phyloP scores from a whole-genome alignment of 306 rosid species.

The Vachellia collinsii region DNA sequence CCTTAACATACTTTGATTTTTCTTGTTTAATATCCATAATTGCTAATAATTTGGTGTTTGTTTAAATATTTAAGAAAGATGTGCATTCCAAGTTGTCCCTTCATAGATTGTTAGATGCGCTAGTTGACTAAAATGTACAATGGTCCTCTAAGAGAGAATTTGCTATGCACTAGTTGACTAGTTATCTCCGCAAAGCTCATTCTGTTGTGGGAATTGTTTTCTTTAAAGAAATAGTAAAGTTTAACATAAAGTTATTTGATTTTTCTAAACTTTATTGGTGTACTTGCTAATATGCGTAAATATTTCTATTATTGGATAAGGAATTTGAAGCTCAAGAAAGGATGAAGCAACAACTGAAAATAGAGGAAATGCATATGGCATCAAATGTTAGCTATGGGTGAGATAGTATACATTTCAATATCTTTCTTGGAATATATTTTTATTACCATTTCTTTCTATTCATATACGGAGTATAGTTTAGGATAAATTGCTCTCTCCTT shows the following conservation, averaged over 20 bases:
- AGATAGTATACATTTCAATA: conserved; percentile 36
- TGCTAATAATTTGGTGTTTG: not conserved
- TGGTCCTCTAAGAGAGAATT: not conserved
- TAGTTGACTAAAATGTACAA: conserved; percentile 18
- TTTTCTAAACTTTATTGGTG: not conserved
- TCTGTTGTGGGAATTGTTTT: conserved; percentile 6
- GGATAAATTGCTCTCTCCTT: not conserved
- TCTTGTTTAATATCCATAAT: conserved; percentile 10
- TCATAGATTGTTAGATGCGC: not conserved
- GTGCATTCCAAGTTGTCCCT: conserved; percentile 21
- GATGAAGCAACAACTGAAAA: conserved; percentile 77
- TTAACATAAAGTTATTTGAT: not conserved
- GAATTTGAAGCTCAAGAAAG: conserved; percentile 94
- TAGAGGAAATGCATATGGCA: conserved; percentile 72
- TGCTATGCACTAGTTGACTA: conserved; percentile 10
- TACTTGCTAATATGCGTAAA: not conserved
- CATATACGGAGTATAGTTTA: not conserved
- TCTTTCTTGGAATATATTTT: not conserved
- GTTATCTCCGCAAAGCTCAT: not conserved
- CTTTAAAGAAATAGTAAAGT: not conserved
- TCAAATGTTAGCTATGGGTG: conserved; percentile 86
- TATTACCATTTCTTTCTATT: conserved; percentile 2
- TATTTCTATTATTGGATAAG: conserved; percentile 50
- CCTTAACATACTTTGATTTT: not conserved
- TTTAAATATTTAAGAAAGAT: not conserved